Evolutionary conservation across 768 basidiomycete genomes (phyloP).

Genomic region (Rhizopogon rudus): DNA sequence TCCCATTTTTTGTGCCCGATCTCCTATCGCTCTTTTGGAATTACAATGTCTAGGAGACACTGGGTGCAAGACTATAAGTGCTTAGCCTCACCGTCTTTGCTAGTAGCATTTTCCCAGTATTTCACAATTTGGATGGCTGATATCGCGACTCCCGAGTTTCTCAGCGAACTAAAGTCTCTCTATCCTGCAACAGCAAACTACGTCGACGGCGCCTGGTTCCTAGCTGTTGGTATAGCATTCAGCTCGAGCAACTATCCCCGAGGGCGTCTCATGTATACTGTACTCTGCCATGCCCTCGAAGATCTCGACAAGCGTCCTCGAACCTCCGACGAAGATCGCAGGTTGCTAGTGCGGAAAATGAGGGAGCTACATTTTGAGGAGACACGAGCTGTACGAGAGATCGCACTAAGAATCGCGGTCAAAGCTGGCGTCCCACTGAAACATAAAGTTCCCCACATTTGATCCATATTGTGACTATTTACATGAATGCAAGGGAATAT

Average conservation of each 20-base stretch:
- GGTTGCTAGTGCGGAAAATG: constrained; percentile 47
- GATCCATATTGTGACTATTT: neutral
- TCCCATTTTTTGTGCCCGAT: too few relatives aligned
- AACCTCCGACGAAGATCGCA: constrained; percentile 27
- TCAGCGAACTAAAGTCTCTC: constrained; percentile 37
- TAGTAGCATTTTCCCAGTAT: neutral
- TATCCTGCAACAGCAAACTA: constrained; percentile 32
- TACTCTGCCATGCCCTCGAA: constrained; percentile 38
- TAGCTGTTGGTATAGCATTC: constrained; percentile 53
- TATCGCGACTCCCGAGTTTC: constrained; percentile 37
- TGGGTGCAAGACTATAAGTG: too few relatives aligned
- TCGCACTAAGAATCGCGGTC: constrained; percentile 47
- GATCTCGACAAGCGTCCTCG: constrained; percentile 33
- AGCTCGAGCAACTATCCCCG: constrained; percentile 54
- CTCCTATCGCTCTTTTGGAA: too few relatives aligned
- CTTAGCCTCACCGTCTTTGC: neutral
- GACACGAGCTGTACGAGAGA: constrained; percentile 46
- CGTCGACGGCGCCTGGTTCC: constrained; percentile 51
- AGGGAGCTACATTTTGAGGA: constrained; percentile 53
- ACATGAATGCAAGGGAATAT: neutral
- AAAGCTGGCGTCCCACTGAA: constrained; percentile 50
- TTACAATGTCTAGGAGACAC: too few relatives aligned
- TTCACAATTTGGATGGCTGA: constrained; percentile 13
- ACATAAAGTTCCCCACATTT: constrained; percentile 44
- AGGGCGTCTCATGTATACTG: constrained; percentile 54